Evolutionary conservation across 306 rosid genomes (phyloP).

Genomic region (Prunus campanulata): DNA sequence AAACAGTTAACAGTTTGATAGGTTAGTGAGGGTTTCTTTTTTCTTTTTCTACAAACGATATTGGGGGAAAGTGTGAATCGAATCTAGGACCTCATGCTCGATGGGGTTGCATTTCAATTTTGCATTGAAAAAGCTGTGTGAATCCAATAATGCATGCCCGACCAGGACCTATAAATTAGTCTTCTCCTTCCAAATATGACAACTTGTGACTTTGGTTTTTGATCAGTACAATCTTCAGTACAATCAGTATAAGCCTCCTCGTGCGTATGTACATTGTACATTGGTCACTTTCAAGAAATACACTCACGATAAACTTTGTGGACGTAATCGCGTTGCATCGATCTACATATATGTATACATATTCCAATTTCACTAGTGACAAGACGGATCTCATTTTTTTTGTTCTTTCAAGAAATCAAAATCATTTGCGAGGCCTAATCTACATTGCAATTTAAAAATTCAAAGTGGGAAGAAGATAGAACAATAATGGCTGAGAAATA

Average conservation of each 20-base stretch:
- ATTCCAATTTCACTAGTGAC: too few species aligned
- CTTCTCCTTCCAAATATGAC: background rate
- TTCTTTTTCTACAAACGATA: too few species aligned
- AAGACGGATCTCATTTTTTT: too few species aligned
- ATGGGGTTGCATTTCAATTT: constrained; percentile 3
- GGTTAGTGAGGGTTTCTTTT: background rate
- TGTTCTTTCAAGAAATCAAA: too few species aligned
- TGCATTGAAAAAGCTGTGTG: background rate
- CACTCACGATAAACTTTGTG: background rate
- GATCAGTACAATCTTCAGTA: background rate
- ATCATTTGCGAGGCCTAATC: too few species aligned
- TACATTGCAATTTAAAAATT: too few species aligned
- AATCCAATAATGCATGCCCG: constrained; percentile 8
- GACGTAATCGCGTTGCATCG: too few species aligned
- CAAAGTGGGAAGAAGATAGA: too few species aligned
- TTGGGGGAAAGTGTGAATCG: too few species aligned
- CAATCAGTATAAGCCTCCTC: background rate
- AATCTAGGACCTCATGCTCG: too few species aligned
- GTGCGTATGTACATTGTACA: background rate
- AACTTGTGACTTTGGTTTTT: background rate
- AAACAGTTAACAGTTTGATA: background rate
- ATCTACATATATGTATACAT: too few species aligned
- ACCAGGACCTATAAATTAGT: background rate
- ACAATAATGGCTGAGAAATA: too few species aligned
- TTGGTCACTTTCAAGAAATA: background rate